Percentiles rank a stretch among this genome's conserved stretches.
These are phyloP conservation scores for Euphorbia lathyris DNA, from an alignment of 345 rosid genomes.

Conservation along the genomic window DNA sequence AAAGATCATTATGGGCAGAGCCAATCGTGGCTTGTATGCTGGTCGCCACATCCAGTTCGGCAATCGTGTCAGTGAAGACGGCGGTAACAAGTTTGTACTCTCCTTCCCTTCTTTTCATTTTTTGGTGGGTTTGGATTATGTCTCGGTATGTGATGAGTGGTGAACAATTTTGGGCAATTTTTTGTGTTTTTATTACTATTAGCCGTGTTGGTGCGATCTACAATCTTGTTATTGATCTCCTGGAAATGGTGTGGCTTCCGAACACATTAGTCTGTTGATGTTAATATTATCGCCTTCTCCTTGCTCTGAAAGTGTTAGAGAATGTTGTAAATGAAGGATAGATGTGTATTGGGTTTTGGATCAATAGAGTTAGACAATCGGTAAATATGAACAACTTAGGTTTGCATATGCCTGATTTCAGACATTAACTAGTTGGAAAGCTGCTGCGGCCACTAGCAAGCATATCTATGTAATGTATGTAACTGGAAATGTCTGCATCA, in stretches of 20 bases:
- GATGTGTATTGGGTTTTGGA: neutral
- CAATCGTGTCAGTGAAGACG: slow-evolving; percentile 83
- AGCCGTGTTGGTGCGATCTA: neutral
- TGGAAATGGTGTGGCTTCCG: neutral
- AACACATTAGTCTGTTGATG: neutral
- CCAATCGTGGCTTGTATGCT: slow-evolving; percentile 84
- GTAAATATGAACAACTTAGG: no score
- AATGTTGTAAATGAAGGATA: neutral
- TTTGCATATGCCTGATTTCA: no score
- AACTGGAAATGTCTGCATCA: neutral
- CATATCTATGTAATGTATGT: neutral
- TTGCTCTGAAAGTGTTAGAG: neutral
- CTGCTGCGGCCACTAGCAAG: neutral
- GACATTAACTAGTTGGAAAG: neutral
- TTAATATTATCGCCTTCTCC: neutral
- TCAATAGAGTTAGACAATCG: neutral
- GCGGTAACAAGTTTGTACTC: slow-evolving; percentile 72
- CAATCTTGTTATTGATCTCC: neutral
- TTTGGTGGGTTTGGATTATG: neutral
- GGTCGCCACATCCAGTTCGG: slow-evolving; percentile 94
- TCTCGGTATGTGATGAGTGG: neutral
- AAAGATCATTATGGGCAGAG: slow-evolving; percentile 74
- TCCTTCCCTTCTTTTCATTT: no score
- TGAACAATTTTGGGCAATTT: neutral
- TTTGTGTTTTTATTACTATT: neutral